phyloP scores from a whole-genome alignment of 208 protist species.

The Porcisia hertigi region DNA sequence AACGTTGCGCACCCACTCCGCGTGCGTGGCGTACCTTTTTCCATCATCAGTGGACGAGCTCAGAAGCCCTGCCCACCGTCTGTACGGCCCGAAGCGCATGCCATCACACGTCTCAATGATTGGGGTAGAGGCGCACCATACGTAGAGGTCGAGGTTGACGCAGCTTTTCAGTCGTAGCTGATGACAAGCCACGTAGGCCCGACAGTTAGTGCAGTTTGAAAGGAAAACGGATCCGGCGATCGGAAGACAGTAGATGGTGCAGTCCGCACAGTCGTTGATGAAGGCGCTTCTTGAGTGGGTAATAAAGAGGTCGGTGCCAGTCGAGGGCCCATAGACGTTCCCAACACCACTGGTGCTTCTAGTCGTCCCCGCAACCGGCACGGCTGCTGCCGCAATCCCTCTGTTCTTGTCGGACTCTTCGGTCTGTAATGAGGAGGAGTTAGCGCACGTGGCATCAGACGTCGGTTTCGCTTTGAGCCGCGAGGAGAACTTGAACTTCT shows the following conservation, averaged over 20 bases:
- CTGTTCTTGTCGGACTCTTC: background rate
- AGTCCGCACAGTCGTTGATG: constrained; percentile 48
- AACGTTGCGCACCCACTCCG: constrained; percentile 60
- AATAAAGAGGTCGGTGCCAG: constrained; percentile 44
- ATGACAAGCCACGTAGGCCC: constrained; percentile 80
- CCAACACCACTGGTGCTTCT: constrained; percentile 14
- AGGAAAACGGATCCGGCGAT: constrained; percentile 84
- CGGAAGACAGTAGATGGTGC: constrained; percentile 59
- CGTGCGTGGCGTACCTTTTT: constrained; percentile 37
- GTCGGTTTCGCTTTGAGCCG: constrained; percentile 18
- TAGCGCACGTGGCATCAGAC: background rate
- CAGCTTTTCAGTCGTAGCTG: constrained; percentile 87
- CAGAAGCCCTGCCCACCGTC: constrained; percentile 71
- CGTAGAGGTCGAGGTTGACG: constrained; percentile 68
- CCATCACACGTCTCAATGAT: constrained; percentile 79
- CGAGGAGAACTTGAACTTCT: constrained; percentile 70
- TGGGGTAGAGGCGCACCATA: constrained; percentile 78
- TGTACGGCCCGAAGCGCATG: constrained; percentile 81
- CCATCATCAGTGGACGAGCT: constrained; percentile 31
- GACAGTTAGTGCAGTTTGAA: constrained; percentile 61
- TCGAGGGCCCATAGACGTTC: constrained; percentile 46
- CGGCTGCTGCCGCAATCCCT: background rate
- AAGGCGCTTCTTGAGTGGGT: constrained; percentile 54
- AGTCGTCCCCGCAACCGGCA: background rate
- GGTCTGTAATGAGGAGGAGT: background rate